Evolutionary conservation across 345 rosid species (phyloP).

Genomic region (Arabis alpina): DNA sequence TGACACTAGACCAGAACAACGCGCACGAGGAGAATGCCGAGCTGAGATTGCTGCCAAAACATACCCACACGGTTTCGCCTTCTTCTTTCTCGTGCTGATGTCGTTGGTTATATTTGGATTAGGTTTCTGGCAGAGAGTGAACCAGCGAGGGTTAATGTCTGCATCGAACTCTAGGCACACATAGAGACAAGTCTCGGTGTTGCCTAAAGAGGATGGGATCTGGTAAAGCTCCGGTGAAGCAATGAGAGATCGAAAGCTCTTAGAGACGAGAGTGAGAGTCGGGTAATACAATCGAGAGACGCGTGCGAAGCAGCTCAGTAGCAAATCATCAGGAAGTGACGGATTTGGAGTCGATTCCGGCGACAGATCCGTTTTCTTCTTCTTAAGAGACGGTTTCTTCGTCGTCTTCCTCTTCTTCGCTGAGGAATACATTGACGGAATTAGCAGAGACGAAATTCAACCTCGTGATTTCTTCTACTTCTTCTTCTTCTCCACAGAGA

Average conservation of each 20-base stretch:
- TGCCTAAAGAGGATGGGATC: conserved; percentile 42
- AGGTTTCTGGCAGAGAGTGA: conserved; percentile 47
- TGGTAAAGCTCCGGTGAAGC: conserved; percentile 56
- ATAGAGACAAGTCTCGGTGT: conserved; percentile 56
- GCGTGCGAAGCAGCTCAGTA: conserved; percentile 63
- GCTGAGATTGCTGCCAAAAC: conserved; percentile 36
- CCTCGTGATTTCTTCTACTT: too few relatives aligned
- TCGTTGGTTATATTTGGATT: conserved; percentile 37
- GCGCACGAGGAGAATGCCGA: conserved; percentile 32
- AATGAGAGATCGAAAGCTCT: conserved; percentile 52
- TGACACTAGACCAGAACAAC: conserved; percentile 21
- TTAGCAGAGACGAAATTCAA: too few relatives aligned
- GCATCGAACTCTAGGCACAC: conserved; percentile 49
- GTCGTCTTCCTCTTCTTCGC: too few relatives aligned
- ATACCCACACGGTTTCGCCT: conserved; percentile 6
- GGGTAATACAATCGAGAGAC: conserved; percentile 60
- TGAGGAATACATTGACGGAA: too few relatives aligned
- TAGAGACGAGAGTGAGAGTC: conserved; percentile 65
- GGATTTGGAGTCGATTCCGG: too few relatives aligned
- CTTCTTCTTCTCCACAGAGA: too few relatives aligned
- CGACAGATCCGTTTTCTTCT: too few relatives aligned
- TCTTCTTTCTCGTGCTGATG: neutral
- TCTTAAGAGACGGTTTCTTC: too few relatives aligned
- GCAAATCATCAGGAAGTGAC: conserved; percentile 69
- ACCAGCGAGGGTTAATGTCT: conserved; percentile 46